A percentile compares a stretch with the other conserved stretches of the same genome.
phyloP scores from a whole-genome alignment of 495 filamentous ascomycete species.

The Penicillium cataractarum region DNA sequence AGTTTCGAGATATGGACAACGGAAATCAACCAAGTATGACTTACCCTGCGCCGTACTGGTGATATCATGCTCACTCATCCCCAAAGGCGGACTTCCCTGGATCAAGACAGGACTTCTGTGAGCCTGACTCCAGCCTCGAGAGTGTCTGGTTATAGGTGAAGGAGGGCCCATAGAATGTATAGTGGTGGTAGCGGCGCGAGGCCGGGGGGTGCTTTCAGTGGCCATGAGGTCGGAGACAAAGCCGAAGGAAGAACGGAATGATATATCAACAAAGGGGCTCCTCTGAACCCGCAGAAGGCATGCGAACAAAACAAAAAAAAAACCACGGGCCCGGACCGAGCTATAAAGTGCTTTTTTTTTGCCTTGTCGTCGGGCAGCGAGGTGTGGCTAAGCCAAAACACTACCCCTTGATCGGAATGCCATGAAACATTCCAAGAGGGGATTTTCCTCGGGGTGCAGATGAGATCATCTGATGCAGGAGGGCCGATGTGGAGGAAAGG shows the following conservation, averaged over 20 bases:
- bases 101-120: slow-evolving; percentile 31
- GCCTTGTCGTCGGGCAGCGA: slow-evolving; percentile 18
- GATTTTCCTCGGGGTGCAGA: slow-evolving; percentile 2
- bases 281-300: slow-evolving; percentile 30
- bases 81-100: slow-evolving; percentile 33
- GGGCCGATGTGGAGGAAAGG: slow-evolving; percentile 6
- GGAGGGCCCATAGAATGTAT: slow-evolving; percentile 48
- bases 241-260: neutral
- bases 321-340: slow-evolving; percentile 1
- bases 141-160: slow-evolving; percentile 22
- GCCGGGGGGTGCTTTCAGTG: slow-evolving; percentile 56
- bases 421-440: slow-evolving; percentile 26
- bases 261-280: slow-evolving; percentile 10
- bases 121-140: slow-evolving; percentile 34
- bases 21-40: neutral
- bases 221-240: slow-evolving; percentile 59
- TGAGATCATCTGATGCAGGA: slow-evolving; percentile 20
- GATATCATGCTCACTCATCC: slow-evolving; percentile 55
- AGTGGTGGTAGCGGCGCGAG: slow-evolving; percentile 55
- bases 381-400: slow-evolving; percentile 16
- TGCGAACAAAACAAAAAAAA: neutral
- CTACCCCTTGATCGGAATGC: slow-evolving; percentile 29
- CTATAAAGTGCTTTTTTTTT: slow-evolving; percentile 11
- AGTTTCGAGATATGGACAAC: neutral
- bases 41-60: slow-evolving; percentile 62